phyloP scores from a whole-genome alignment of 805 yeast genomes.

The Saturnispora dispora region DNA sequence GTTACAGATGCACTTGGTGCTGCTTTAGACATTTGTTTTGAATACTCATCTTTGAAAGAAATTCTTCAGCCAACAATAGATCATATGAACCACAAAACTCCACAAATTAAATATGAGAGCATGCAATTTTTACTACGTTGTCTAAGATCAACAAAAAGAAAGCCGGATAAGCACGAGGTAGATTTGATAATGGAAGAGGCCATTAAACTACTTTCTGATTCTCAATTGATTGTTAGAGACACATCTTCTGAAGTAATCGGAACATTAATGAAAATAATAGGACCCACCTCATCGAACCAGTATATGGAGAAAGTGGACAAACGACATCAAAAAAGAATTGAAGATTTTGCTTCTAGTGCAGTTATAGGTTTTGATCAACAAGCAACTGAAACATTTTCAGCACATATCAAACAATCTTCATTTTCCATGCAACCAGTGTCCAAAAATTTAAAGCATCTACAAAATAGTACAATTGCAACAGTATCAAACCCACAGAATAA shows the following conservation, averaged over 20 bases:
- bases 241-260: constrained; percentile 75
- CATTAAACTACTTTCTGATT: constrained; percentile 63
- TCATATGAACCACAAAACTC: constrained; percentile 68
- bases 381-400: background rate
- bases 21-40: constrained; percentile 59
- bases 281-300: constrained; percentile 54
- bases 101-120: constrained; percentile 70
- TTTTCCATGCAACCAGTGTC: background rate
- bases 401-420: background rate
- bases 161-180: constrained; percentile 46
- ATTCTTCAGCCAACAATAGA: constrained; percentile 51
- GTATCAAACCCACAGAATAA: background rate
- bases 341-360: constrained; percentile 46
- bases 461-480: background rate
- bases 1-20: constrained; percentile 63
- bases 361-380: constrained; percentile 38
- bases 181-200: constrained; percentile 48
- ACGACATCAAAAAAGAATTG: constrained; percentile 55
- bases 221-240: constrained; percentile 75
- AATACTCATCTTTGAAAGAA: constrained; percentile 40
- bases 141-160: constrained; percentile 37
- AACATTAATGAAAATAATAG: constrained; percentile 71
- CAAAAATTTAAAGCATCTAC: background rate
- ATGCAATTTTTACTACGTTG: constrained; percentile 56
- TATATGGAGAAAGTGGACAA: constrained; percentile 65